These are phyloP conservation scores for Lactarius sp. DNA, from an alignment of 768 basidiomycete species.

Conservation along the genomic window DNA sequence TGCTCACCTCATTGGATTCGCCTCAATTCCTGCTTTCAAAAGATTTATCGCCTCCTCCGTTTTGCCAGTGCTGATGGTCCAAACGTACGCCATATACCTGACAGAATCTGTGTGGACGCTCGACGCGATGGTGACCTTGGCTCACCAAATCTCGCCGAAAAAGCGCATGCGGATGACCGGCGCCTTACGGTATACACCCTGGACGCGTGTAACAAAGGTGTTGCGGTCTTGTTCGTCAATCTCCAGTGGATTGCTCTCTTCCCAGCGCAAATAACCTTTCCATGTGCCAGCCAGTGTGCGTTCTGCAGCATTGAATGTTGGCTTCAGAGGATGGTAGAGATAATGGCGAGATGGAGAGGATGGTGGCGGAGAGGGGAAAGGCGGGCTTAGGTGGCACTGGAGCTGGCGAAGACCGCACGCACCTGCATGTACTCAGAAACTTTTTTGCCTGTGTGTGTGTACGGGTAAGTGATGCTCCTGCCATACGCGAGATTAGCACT, in stretches of 20 bases:
- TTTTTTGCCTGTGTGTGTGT: conserved; percentile 70
- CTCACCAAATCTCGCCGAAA: conserved; percentile 91
- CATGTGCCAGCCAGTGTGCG: conserved; percentile 75
- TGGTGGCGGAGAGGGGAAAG: conserved; percentile 49
- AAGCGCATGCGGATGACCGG: conserved; percentile 81
- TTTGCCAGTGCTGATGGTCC: conserved; percentile 70
- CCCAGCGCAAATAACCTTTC: conserved; percentile 93
- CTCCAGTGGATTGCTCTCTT: conserved; percentile 90
- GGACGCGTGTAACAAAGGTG: conserved; percentile 60
- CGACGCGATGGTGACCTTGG: conserved; percentile 12
- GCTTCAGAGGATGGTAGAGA: conserved; percentile 61
- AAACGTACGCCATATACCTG: conserved; percentile 90
- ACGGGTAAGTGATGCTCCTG: not conserved
- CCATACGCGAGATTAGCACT: not conserved
- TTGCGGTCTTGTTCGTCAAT: conserved; percentile 79
- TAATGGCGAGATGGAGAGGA: conserved; percentile 39
- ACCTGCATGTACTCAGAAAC: conserved; percentile 97
- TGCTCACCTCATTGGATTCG: conserved; percentile 70
- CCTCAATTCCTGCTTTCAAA: conserved; percentile 80
- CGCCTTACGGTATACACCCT: conserved; percentile 83
- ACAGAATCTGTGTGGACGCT: not conserved
- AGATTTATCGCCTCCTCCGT: conserved; percentile 77
- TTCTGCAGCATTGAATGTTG: conserved; percentile 70
- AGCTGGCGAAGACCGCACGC: conserved; percentile 81
- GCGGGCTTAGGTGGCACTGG: conserved; percentile 55